Percentiles rank a stretch among this genome's conserved stretches.
phyloP scores from a whole-genome alignment of 164 flowering plant genomes.

The Taxillus chinensis region DNA sequence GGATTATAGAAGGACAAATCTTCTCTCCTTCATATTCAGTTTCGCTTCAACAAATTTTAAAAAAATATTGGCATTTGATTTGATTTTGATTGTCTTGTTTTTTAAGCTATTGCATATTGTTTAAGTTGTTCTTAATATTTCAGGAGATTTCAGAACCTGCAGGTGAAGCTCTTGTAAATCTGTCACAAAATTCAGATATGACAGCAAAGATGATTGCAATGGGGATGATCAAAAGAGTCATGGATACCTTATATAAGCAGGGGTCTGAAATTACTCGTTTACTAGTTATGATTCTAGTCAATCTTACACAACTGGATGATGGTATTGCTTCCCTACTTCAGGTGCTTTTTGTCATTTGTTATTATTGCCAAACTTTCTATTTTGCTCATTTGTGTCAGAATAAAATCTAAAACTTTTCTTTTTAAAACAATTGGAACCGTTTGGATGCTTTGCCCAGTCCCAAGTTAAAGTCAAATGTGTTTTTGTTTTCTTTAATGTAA shows the following conservation, averaged over 20 bases:
- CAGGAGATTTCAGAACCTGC: slow-evolving; percentile 92
- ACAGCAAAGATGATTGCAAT: slow-evolving; percentile 61
- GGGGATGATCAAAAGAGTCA: slow-evolving; percentile 51
- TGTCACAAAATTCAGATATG: slow-evolving; percentile 60
- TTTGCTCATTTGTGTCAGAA: too few species aligned
- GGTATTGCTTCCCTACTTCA: slow-evolving; percentile 80
- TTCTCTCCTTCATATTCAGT: too few species aligned
- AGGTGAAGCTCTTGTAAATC: slow-evolving; percentile 78
- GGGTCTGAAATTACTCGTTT: slow-evolving; percentile 36
- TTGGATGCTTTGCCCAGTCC: too few species aligned
- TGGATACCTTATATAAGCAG: slow-evolving; percentile 63
- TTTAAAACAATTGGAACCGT: too few species aligned
- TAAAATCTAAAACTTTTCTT: too few species aligned
- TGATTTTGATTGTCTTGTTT: too few species aligned
- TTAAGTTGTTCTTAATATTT: slow-evolving; percentile 1
- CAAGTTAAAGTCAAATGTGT: background rate
- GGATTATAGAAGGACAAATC: too few species aligned
- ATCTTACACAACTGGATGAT: slow-evolving; percentile 73
- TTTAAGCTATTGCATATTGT: background rate
- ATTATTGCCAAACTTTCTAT: too few species aligned
- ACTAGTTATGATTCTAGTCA: slow-evolving; percentile 81
- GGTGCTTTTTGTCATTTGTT: slow-evolving; percentile 34
- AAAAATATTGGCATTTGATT: too few species aligned
- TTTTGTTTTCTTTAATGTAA: background rate
- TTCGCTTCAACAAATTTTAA: too few species aligned